Conservation (phyloP, 192 early-diverging fungal species). For the Coemansia sp. region DNA sequence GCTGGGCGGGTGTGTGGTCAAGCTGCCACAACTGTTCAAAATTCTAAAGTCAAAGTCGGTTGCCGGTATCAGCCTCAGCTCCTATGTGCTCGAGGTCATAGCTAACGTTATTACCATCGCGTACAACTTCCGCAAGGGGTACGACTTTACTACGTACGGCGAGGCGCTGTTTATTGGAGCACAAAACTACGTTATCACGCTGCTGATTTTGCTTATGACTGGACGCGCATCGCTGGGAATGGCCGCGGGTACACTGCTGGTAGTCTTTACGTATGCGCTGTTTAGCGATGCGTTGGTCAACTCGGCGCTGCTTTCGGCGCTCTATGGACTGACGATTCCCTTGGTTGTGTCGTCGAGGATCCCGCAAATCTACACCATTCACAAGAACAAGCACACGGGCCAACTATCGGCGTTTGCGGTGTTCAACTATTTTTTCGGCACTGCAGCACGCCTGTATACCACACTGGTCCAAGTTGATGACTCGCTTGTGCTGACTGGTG, state of each 20-base stretch:
- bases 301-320: constrained; percentile 52
- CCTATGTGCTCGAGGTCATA: constrained; percentile 79
- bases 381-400: constrained; percentile 79
- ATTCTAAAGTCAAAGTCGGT: constrained; percentile 69
- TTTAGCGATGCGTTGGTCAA: constrained; percentile 52
- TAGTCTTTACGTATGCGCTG: constrained; percentile 56
- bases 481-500: constrained; percentile 67
- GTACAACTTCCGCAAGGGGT: constrained; percentile 79
- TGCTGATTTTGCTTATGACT: constrained; percentile 62
- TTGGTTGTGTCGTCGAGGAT: constrained; percentile 77
- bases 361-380: constrained; percentile 88
- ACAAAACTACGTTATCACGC: constrained; percentile 78
- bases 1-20: constrained; percentile 86
- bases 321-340: constrained; percentile 77
- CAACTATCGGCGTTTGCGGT: constrained; percentile 88
- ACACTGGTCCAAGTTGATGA: constrained; percentile 91
- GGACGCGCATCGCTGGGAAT: constrained; percentile 42
- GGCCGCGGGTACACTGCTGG: constrained; percentile 28
- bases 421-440: constrained; percentile 84
- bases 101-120: constrained; percentile 75
- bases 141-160: constrained; percentile 88
- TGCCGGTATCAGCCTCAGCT: constrained; percentile 75
- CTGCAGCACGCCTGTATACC: constrained; percentile 84
- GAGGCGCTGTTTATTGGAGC: constrained; percentile 79
- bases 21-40: constrained; percentile 95